Evolutionary conservation across 169 alveolate genomes (phyloP).

Genomic region (Cryptosporidium ubiquitum): DNA sequence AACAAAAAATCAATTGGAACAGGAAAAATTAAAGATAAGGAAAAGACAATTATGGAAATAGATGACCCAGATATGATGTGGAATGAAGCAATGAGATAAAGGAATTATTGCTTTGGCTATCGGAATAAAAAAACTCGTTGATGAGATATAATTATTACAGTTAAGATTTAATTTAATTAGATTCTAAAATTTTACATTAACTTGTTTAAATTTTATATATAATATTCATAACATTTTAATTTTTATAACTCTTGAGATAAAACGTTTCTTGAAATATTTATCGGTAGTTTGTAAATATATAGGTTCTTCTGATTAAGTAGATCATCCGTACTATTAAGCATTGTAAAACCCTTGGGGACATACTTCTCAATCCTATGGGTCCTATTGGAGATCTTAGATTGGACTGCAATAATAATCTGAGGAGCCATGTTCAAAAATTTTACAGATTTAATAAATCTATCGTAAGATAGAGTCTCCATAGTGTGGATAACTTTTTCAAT

Average conservation of each 20-base stretch:
- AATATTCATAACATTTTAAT: not conserved
- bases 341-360: conserved; percentile 30
- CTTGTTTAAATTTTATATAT: not conserved
- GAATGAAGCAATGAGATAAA: conserved; percentile 20
- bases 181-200: not conserved
- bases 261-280: conserved; percentile 23
- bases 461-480: conserved; percentile 19
- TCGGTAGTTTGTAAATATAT: conserved; percentile 43
- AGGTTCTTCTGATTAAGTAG: conserved; percentile 45
- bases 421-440: conserved; percentile 20
- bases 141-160: too few species aligned
- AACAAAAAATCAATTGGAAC: not conserved
- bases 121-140: not conserved
- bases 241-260: conserved; percentile 7
- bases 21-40: not conserved
- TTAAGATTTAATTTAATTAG: not conserved
- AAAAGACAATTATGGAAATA: not conserved
- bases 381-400: conserved; percentile 28
- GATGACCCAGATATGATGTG: conserved; percentile 71
- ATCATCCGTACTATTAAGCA: conserved; percentile 26
- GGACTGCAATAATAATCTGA: conserved; percentile 38
- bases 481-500: conserved; percentile 34
- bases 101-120: not conserved
- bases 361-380: conserved; percentile 29
- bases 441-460: conserved; percentile 7